Base-by-base conservation (phyloP, 2,329 filamentous ascomycete species). In the Aspergillus persii region DNA sequence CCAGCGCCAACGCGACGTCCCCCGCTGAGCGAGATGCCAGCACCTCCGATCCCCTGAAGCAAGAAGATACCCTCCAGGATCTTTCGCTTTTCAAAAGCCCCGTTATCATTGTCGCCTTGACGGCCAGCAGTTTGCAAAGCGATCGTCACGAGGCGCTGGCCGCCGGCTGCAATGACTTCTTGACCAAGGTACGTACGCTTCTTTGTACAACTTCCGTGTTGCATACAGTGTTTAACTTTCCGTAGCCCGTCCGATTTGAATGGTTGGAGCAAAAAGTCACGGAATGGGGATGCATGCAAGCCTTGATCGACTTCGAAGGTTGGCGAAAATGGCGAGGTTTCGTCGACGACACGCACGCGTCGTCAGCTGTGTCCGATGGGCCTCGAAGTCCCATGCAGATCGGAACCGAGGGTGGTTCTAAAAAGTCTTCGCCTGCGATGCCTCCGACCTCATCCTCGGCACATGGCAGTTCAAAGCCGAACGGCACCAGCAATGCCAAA, bases 271-370 rank as follows among this genome's bases (percentile, higher is more conserved):
- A 94, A 59, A 99, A 99, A 76, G 93, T 98, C 67, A 97, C 96
- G 79, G 95, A 99, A 81, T 99, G 95, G 95, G 95, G 95, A 58
- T 98, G 95, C 80, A 99, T 99, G 95, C 95, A 98, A 80, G 95
- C 95, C 8, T 84, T 99, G 27, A 98, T 99, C 70, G 95, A 99
- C 79, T 98, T 95, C 73, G 94, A 98, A 74, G 95, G 95, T 62
- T 99, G 95, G 95, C 86, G 93, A 57, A 92, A 92, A 76, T 99
- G 95, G 95, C 96, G 96, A 75, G 91, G 95, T 69, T 94, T 91
- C 71, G 77, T 77, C 44, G 75, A 75, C 50, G 66, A 69, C 15
- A 63, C 65, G 31, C 60, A 50, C 11, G 33, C 33, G 7, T 58
- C 67, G 26, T 57, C 63, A 12, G 62, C 66, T 26, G 55, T 57